Evolutionary conservation across 768 basidiomycete genomes (phyloP), one percentile per base, ranked within the genome.

Genomic region (Mycena filopes): DNA sequence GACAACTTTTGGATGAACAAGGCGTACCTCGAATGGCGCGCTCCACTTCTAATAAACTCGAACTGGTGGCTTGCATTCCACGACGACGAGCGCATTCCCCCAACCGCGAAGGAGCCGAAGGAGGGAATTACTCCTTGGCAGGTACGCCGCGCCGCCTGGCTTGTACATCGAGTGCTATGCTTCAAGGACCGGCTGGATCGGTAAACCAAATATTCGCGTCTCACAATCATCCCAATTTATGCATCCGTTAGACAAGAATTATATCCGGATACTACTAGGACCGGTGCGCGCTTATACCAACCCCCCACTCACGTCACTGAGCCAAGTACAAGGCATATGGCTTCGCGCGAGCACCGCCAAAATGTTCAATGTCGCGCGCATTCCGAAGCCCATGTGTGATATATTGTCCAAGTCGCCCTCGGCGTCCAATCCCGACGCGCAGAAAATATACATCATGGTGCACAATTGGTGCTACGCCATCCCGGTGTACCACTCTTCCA

Each of bases 61-160:
- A 98, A 98, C 73, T 98, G 96, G 96, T 98, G 96, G 96, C 81
- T 98, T 25, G 83, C 94, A 3, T 92, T 96, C 74, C 80, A 84
- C 45, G 89, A 96, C 65, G 95, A 98, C 76, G 73, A 83, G 3
- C 79, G 72, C 21, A 83, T 93, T 45, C 95, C 90, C 10, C 76
- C 73, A 9, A 77, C 80, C 60, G 79, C 79, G 5, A 79, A 75
- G 57, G 74, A 81, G 48, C 78, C 74, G 62, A 76, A 77, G 42
- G 75, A 77, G 23, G 83, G 82, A 20, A 82, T 91, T 53, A 92
- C 90, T 0, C 83, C 87, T 20, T 95, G 94, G 94, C 96, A 99
- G 76, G 79, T 96, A 51, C 84, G 92, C 72, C 82, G 94, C 46
- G 91, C 95, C 0, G 89, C 95, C 16, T 96, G 93, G 89, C 79